Percentiles rank a stretch among this genome's conserved stretches.
phyloP scores from a whole-genome alignment of 768 basidiomycete genomes.

The Suillus variegatus region DNA sequence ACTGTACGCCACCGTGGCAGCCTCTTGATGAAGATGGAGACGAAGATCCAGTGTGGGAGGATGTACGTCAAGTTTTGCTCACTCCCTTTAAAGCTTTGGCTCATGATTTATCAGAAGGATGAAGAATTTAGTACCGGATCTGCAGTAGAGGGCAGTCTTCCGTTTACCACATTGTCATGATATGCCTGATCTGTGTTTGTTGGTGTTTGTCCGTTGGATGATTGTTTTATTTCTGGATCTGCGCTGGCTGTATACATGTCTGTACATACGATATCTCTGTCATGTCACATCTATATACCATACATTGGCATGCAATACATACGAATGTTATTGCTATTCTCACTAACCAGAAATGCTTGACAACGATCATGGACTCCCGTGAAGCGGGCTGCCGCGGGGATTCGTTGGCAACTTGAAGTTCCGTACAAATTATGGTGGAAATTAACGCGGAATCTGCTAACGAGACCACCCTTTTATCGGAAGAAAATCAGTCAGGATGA shows the following conservation, averaged over 20 bases:
- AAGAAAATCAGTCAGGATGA: background rate
- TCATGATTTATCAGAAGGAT: background rate
- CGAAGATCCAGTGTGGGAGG: constrained; percentile 16
- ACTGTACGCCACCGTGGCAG: constrained; percentile 20
- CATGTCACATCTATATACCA: background rate
- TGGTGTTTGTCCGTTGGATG: background rate
- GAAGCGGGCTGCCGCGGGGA: background rate
- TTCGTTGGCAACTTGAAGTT: background rate
- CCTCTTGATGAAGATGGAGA: constrained; percentile 28
- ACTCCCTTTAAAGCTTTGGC: background rate
- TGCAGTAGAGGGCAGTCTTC: background rate
- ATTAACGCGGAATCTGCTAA: background rate
- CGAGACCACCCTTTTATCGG: background rate
- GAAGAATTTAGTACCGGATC: background rate
- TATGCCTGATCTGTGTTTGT: background rate
- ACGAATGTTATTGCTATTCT: background rate
- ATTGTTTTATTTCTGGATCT: background rate
- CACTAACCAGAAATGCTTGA: background rate
- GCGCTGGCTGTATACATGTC: background rate
- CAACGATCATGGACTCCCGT: background rate
- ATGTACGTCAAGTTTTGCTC: background rate
- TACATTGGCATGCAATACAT: background rate
- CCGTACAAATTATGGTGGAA: background rate
- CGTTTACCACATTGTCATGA: background rate
- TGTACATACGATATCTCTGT: background rate